Conservation (phyloP, 805 yeast genomes). For the Pachysolen tannophilus region DNA sequence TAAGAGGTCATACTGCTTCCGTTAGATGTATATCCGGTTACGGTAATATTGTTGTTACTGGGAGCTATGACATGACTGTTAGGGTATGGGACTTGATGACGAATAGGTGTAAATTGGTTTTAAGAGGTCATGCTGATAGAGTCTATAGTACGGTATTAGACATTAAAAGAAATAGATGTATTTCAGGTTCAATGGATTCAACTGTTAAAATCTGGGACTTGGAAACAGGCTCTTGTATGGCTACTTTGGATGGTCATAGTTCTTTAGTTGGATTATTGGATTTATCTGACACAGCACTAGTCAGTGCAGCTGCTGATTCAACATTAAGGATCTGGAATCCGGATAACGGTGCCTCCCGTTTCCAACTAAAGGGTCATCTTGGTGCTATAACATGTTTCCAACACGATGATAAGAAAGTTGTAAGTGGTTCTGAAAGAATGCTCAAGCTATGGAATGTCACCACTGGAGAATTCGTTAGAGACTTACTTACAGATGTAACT, state of each 20-base stretch:
- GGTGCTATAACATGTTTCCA: constrained; percentile 91
- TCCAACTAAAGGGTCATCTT: constrained; percentile 72
- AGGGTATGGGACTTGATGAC: constrained; percentile 87
- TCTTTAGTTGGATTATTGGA: constrained; percentile 84
- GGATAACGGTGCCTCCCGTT: constrained; percentile 53
- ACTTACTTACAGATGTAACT: constrained; percentile 62
- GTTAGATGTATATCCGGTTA: constrained; percentile 85
- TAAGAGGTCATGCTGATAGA: constrained; percentile 78
- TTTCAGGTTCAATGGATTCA: constrained; percentile 87
- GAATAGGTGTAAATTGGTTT: constrained; percentile 62
- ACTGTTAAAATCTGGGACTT: constrained; percentile 88
- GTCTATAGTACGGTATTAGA: constrained; percentile 89
- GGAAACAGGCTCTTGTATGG: constrained; percentile 59
- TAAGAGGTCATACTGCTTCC: constrained; percentile 70
- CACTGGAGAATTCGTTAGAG: constrained; percentile 69
- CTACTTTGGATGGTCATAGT: constrained; percentile 78
- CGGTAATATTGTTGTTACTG: constrained; percentile 78
- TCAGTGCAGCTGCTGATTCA: constrained; percentile 94
- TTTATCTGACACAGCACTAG: constrained; percentile 65
- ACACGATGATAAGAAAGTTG: constrained; percentile 74
- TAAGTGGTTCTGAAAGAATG: constrained; percentile 85
- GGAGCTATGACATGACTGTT: constrained; percentile 84
- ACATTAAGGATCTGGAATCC: constrained; percentile 93
- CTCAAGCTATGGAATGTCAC: constrained; percentile 81
- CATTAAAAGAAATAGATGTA: constrained; percentile 66